Percentiles rank a stretch among this genome's conserved stretches.
These are phyloP conservation scores for Apodospora peruviana DNA, from an alignment of 495 filamentous ascomycete genomes.

Conservation along the genomic window DNA sequence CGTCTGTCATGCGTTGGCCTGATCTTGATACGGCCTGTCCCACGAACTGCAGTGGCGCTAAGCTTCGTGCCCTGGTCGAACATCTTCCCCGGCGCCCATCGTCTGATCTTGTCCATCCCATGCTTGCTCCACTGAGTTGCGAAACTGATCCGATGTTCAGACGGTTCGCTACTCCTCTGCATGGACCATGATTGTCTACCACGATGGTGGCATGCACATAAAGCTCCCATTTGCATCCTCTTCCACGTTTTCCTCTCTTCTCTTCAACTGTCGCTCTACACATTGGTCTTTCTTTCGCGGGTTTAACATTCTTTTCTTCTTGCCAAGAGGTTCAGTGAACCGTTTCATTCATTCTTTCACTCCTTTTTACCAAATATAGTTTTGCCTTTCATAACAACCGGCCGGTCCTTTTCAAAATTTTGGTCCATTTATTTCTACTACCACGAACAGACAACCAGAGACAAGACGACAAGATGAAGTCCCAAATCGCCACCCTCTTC, in stretches of 20 bases:
- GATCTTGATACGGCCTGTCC: background rate
- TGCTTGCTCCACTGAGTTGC: background rate
- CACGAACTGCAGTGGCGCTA: background rate
- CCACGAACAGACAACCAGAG: slow-evolving; percentile 17
- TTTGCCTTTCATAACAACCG: too few relatives aligned
- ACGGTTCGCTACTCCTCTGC: background rate
- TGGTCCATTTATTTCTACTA: slow-evolving; percentile 12
- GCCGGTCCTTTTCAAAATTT: slow-evolving; percentile 25
- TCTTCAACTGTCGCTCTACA: slow-evolving; percentile 23
- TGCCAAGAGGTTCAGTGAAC: slow-evolving; percentile 38
- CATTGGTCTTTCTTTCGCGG: slow-evolving; percentile 9
- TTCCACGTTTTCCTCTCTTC: slow-evolving; percentile 5
- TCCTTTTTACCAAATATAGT: slow-evolving; percentile 19
- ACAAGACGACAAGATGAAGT: slow-evolving; percentile 44
- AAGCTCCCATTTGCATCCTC: background rate
- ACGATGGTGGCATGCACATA: background rate
- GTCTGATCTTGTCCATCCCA: slow-evolving; percentile 1
- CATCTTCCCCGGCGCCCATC: slow-evolving; percentile 1
- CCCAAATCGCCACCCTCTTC: slow-evolving; percentile 24
- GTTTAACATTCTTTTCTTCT: slow-evolving; percentile 23
- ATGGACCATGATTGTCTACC: background rate
- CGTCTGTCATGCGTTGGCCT: background rate
- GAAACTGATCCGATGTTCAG: background rate
- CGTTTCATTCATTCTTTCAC: slow-evolving; percentile 29
- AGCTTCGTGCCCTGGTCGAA: background rate